These are phyloP conservation scores for Tillandsia leiboldiana DNA, from an alignment of 176 grass and related monocot genomes.

Conservation along the genomic window DNA sequence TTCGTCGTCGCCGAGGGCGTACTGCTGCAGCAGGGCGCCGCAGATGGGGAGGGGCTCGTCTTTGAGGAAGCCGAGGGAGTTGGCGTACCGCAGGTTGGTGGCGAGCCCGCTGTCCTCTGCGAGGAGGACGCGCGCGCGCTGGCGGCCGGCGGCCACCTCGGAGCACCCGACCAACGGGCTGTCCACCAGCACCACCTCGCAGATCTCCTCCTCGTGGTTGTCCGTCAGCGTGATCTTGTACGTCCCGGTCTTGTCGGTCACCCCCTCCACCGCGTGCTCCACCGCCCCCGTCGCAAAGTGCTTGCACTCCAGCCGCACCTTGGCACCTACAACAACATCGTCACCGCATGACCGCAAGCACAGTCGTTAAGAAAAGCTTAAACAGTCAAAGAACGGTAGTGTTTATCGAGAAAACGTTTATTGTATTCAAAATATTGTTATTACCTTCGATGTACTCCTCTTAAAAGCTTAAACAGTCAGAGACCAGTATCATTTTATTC, in stretches of 20 bases:
- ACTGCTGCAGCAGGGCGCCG: constrained; percentile 30
- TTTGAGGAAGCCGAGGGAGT: constrained; percentile 68
- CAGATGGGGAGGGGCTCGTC: constrained; percentile 40
- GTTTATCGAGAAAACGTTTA: too few species aligned
- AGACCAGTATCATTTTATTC: background rate
- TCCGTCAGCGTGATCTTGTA: constrained; percentile 40
- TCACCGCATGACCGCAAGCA: too few species aligned
- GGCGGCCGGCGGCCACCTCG: constrained; percentile 5
- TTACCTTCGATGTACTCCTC: too few species aligned
- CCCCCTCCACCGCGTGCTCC: constrained; percentile 25
- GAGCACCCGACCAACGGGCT: constrained; percentile 15
- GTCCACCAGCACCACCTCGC: constrained; percentile 51
- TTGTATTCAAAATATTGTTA: too few species aligned
- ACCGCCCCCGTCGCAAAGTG: constrained; percentile 15
- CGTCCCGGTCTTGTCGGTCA: constrained; percentile 41
- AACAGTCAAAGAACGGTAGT: background rate
- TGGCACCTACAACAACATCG: constrained; percentile 24
- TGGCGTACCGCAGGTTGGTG: constrained; percentile 31
- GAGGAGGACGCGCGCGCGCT: constrained; percentile 45
- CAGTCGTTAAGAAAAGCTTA: background rate
- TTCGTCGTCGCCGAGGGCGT: constrained; percentile 23
- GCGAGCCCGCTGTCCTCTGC: constrained; percentile 15
- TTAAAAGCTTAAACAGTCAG: background rate
- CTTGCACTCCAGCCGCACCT: constrained; percentile 54
- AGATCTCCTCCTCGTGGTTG: constrained; percentile 63